Base-by-base conservation (phyloP, 78 protist genomes). In the Dictyostelium discoideum region DNA sequence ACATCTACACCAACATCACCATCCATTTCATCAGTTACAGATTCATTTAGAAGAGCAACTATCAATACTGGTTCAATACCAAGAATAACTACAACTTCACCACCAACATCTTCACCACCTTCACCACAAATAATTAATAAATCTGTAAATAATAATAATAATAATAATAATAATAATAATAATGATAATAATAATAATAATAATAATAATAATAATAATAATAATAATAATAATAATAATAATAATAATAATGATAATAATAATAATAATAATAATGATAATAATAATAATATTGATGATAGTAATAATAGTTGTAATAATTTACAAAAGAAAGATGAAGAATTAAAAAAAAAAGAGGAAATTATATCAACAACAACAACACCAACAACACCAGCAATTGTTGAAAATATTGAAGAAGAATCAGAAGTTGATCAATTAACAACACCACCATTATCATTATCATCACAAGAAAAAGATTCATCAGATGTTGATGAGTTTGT, bases 401-500 rank as follows among this genome's bases (percentile, higher is more conserved):
- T 60, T 60, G 69, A 60, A 60, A 60, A 60, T 60, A 60, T 22
- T 24, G 40, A 42, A 5, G 40, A 24, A 16, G 65, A 80, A 24
- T 22, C 3, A 32, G 65, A 80, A 24, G 40, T 13, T 6, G 65
- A 39, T 13, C 20, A 24, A 54, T 11, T 26, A 74, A 26, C 81
- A 37, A 74, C 40, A 32, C 40, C 81, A 16, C 81, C 81, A 37
- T 26, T 37, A 74, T 74, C 81, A 32, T 29, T 26, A 32, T 24
- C 44, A 29, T 29, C 57, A 50, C n/a, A 50, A 22, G 72, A 82
- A 82, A 82, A 50, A n/a, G 86, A 82, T 29, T 22, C n/a, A 57
- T 63, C 22, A 82, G 76, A 37, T 26, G 63, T 37, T 39, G 87
- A 84, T 18, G 87, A 84, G 22, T 84, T 84, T 84, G 87, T 84